A percentile compares a stretch with the other conserved stretches of the same genome.
Conservation (phyloP, 345 rosid species). For the Salix caprea region DNA sequence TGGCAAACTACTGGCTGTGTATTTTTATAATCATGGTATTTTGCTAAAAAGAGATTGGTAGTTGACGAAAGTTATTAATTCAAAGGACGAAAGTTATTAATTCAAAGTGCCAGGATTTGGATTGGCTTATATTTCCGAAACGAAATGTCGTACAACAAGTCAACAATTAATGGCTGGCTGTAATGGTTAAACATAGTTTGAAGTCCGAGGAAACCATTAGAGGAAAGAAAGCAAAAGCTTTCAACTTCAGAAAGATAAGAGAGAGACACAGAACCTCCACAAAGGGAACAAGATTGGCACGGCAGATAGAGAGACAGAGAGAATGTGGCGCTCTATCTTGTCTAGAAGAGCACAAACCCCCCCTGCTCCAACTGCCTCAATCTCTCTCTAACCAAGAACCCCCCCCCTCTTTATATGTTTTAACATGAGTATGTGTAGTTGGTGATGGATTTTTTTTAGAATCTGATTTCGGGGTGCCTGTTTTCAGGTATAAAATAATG, state of each 20-base stretch:
- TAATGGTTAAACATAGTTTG: too few relatives aligned
- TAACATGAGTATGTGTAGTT: neutral
- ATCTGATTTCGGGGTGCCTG: neutral
- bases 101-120: too few relatives aligned
- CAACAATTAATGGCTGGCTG: too few relatives aligned
- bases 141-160: too few relatives aligned
- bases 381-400: neutral
- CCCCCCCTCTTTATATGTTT: neutral
- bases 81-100: too few relatives aligned
- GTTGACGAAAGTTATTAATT: too few relatives aligned
- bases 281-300: neutral
- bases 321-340: neutral
- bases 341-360: neutral
- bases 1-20: too few relatives aligned
- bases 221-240: neutral
- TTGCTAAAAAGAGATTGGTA: too few relatives aligned
- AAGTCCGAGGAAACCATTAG: too few relatives aligned
- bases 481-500: neutral
- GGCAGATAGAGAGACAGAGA: neutral
- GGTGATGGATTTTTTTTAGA: neutral
- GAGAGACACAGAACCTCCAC: neutral
- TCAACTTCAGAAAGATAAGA: constrained; percentile 11
- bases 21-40: too few relatives aligned
- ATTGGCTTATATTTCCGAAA: too few relatives aligned
- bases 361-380: neutral